A percentile compares a stretch with the other conserved stretches of the same genome.
phyloP scores from a whole-genome alignment of 495 filamentous ascomycete genomes.

The Xylaria bambusicola region DNA sequence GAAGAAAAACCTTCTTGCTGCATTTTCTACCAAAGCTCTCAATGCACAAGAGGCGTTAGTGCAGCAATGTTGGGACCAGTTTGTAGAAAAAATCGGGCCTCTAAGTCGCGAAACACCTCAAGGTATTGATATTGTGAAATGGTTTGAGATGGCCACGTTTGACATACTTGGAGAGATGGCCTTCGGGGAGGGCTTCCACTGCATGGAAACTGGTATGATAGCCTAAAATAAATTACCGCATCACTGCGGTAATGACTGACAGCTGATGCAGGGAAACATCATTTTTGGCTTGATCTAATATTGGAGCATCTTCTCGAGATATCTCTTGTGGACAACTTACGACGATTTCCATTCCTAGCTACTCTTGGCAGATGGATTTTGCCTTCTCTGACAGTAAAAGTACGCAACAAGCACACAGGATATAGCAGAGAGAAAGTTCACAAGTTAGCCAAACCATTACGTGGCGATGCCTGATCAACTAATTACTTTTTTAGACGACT shows the following conservation, averaged over 20 bases:
- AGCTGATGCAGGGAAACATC: neutral
- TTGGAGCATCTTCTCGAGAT: neutral
- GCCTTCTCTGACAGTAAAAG: neutral
- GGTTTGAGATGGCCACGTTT: conserved; percentile 31
- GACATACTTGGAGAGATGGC: conserved; percentile 41
- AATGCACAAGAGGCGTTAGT: neutral
- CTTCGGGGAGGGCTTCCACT: conserved; percentile 34
- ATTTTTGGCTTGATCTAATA: conserved; percentile 3
- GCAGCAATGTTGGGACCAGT: neutral
- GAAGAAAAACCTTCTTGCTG: neutral
- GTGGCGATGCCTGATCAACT: neutral
- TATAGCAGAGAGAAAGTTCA: neutral
- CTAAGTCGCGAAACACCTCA: neutral
- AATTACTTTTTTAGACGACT: conserved; percentile 4
- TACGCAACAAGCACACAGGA: neutral
- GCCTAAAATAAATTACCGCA: neutral
- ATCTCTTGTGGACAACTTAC: conserved; percentile 23
- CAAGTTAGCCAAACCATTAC: neutral
- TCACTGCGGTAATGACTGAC: neutral
- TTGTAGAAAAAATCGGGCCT: neutral
- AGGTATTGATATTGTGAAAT: conserved; percentile 22
- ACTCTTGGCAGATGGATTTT: neutral
- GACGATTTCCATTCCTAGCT: conserved; percentile 8
- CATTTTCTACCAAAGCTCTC: conserved; percentile 2
- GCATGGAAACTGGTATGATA: conserved; percentile 19